Evolutionary conservation across 2,329 filamentous ascomycete genomes (phyloP).

Genomic region (Cytospora chrysosperma): DNA sequence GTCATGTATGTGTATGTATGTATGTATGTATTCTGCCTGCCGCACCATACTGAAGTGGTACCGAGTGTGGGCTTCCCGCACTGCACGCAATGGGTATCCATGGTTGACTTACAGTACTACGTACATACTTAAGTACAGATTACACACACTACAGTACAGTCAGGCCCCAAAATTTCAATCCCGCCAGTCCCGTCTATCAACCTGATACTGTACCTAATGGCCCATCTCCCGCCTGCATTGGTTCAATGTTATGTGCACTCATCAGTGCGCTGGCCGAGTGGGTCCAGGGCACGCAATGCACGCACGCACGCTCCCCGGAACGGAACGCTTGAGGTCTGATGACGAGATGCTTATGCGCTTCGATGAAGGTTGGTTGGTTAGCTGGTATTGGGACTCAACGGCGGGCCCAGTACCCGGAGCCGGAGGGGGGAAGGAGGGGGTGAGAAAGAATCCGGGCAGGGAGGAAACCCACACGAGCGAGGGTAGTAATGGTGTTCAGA

Average conservation of each 20-base stretch:
- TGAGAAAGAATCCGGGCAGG: neutral
- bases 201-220: no score
- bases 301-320: neutral
- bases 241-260: no score
- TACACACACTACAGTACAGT: neutral
- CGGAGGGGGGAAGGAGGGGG: no score
- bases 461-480: neutral
- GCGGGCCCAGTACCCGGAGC: neutral
- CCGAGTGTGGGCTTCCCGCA: neutral
- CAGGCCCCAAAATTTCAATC: constrained; percentile 8
- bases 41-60: constrained; percentile 5
- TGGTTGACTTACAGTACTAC: neutral
- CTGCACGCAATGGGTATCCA: neutral
- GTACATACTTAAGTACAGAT: no score
- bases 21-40: neutral
- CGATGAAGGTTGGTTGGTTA: neutral
- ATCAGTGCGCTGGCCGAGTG: neutral
- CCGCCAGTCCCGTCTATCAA: neutral
- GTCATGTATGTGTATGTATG: neutral
- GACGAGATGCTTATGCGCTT: neutral
- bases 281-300: neutral
- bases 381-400: neutral
- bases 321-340: neutral
- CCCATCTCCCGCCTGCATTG: no score
- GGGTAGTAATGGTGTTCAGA: neutral